Evolutionary conservation across 2,329 filamentous ascomycete genomes (phyloP), one percentile per base, ranked within the genome.

Genomic region (Balansia obtecta): DNA sequence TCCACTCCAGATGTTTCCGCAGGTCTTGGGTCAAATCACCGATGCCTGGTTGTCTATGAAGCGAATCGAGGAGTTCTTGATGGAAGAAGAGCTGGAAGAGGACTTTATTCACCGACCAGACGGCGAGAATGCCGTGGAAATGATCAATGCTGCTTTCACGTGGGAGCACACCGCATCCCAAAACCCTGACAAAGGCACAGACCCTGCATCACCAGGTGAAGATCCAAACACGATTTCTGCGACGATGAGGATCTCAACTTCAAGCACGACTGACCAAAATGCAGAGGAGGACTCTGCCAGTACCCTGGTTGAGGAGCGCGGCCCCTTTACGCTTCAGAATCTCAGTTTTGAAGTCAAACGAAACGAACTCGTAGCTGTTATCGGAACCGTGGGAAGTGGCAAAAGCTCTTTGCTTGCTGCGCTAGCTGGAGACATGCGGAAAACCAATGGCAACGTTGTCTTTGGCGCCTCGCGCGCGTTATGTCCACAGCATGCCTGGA

Each of bases 401-500:
- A 97, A 98, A 70, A 93, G 79, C 47, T 96, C 90, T 0, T 70
- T 98, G 1, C 78, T 98, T 2, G 86, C 88, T 34, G 89, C 91
- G 0, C 70, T 98, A 44, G 91, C 90, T 1, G 91, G 93, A 22
- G 91, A 97, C 56, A 97, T 97, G 91, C 82, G 89, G 43, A 85
- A 84, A 64, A 94, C 86, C 0, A 71, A 69, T 3, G 89, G 89
- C 11, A 76, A 84, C 38, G 77, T 94, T 6, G 76, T 80, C 0
- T 77, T 93, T 57, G 87, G 90, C 40, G 88, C 88, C 0, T 83
- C 82, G 3, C 76, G 90, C 54, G 88, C 91, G 0, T 96, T 95
- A 60, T 97, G 93, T 57, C 91, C 91, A 0, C 91, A 98, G 63
- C 95, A 95, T 61, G 88, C 93, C 0, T 98, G 93, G 93, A 95